Conservation (phyloP, 176 grass and related monocot genomes). For the Triticum dicoccoides region DNA sequence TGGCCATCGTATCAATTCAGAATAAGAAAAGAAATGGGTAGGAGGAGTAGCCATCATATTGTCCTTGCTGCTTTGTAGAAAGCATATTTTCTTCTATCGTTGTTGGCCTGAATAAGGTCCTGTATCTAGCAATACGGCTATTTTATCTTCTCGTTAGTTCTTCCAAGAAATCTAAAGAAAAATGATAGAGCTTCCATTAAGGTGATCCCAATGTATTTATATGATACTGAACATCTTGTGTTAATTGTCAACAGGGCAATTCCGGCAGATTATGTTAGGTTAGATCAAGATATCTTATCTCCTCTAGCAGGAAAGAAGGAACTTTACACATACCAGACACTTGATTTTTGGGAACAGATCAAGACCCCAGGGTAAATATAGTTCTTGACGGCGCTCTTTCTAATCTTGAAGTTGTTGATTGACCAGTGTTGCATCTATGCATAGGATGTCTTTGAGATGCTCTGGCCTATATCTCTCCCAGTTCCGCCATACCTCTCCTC, state of each 20-base stretch:
- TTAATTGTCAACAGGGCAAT: constrained; percentile 75
- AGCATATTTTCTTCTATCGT: background rate
- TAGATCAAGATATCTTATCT: constrained; percentile 99
- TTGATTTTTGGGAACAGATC: constrained; percentile 99
- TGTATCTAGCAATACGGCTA: background rate
- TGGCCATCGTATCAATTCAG: background rate
- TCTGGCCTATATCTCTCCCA: constrained; percentile 90
- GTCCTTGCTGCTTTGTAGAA: background rate
- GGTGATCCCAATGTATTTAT: background rate
- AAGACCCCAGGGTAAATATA: constrained; percentile 88
- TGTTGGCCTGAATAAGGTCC: background rate
- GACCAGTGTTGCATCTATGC: constrained; percentile 14
- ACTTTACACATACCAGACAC: constrained; percentile 92
- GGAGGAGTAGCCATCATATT: background rate
- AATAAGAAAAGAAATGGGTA: background rate
- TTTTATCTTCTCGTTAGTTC: background rate
- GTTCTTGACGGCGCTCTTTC: background rate
- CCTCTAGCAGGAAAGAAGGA: constrained; percentile 96
- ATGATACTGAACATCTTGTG: background rate
- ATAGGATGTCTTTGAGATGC: constrained; percentile 97
- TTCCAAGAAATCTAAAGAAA: background rate
- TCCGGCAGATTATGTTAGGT: constrained; percentile 90
- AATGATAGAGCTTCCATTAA: background rate
- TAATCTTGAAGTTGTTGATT: constrained; percentile 16
- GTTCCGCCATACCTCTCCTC: constrained; percentile 68